Evolutionary conservation across 2,329 filamentous ascomycete genomes (phyloP).

Genomic region (Aspergillus hiratsukae): DNA sequence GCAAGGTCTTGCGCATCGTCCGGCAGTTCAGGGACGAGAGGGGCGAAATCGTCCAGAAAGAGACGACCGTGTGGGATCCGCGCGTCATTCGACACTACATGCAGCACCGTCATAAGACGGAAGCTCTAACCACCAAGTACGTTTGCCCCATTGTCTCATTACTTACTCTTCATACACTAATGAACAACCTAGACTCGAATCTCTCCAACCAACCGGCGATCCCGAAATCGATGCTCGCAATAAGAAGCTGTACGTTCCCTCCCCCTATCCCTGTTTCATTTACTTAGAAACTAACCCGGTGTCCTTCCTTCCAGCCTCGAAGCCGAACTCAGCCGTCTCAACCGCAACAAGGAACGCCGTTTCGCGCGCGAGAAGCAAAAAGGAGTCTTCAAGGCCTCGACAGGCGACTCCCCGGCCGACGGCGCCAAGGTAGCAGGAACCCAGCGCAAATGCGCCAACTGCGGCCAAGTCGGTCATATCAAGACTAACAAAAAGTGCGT

Average conservation of each 20-base stretch:
- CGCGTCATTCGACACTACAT: slow-evolving; percentile 86
- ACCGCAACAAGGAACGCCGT: slow-evolving; percentile 86
- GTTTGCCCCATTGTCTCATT: slow-evolving; percentile 29
- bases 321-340: slow-evolving; percentile 74
- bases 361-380: slow-evolving; percentile 90
- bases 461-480: slow-evolving; percentile 93
- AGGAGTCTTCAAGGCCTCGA: slow-evolving; percentile 48
- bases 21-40: slow-evolving; percentile 61
- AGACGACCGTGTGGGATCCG: slow-evolving; percentile 67
- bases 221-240: slow-evolving; percentile 61
- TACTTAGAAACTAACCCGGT: slow-evolving; percentile 16
- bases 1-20: slow-evolving; percentile 68
- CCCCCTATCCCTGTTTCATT: not conserved
- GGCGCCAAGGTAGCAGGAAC: slow-evolving; percentile 59
- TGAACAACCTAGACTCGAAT: slow-evolving; percentile 48
- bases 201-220: slow-evolving; percentile 62
- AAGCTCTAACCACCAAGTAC: slow-evolving; percentile 70
- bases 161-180: not conserved
- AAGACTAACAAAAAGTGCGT: slow-evolving; percentile 96
- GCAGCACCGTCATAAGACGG: slow-evolving; percentile 67
- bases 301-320: slow-evolving; percentile 50
- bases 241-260: slow-evolving; percentile 49
- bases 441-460: slow-evolving; percentile 90
- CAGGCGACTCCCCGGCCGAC: slow-evolving; percentile 42
- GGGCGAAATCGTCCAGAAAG: slow-evolving; percentile 58